Evolutionary conservation across 163 green algal species (phyloP), one percentile per base, ranked within the genome.

Genomic region (Dunaliella salina): DNA sequence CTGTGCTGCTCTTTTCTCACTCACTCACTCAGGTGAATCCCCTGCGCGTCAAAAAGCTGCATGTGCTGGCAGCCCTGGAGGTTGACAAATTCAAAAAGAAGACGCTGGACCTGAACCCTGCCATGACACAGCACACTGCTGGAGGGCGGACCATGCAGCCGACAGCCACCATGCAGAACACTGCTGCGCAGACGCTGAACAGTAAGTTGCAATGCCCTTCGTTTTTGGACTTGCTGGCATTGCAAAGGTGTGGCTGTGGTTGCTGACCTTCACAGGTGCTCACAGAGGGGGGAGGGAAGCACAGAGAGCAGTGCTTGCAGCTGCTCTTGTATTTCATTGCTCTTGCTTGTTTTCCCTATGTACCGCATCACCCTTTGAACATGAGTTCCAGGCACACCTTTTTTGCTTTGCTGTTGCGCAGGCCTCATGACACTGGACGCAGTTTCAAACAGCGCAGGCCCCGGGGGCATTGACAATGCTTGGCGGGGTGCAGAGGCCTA

Each of bases 51-150:
- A 98, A 98, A 90, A 96, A 97, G 92, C 91, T 98, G 79, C 93
- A 97, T 85, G 92, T 98, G 78, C 91, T 98, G 84, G 93, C 93
- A 15, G 95, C 94, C 40, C 87, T 98, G 32, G 94, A 97, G 87
- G 87, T 95, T 11, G 90, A 95, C 81, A 91, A 91, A 18, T 94
- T 95, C 86, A 93, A 90, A 86, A 88, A 87, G 69, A 85, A 85
- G 85, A 85, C 87, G 59, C 82, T 92, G 63, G 89, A 92, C 29
- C 69, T 90, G 83, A 87, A 87, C 67, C 67, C 63, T 46, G 33
- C 57, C 75, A 50, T 33, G 85, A 59, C 84, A 79, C 84, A 79
- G 50, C 26, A 59, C 17, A 69, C 84, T 50, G 30, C 81, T 57
- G 30, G 69, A 72, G 82, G n/a, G 45, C 75, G 50, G 18, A 85